Percentiles rank a stretch among this genome's conserved stretches.
These are phyloP conservation scores for Aureobasidium sp. DNA, from an alignment of 2,329 filamentous ascomycete species.

Conservation along the genomic window DNA sequence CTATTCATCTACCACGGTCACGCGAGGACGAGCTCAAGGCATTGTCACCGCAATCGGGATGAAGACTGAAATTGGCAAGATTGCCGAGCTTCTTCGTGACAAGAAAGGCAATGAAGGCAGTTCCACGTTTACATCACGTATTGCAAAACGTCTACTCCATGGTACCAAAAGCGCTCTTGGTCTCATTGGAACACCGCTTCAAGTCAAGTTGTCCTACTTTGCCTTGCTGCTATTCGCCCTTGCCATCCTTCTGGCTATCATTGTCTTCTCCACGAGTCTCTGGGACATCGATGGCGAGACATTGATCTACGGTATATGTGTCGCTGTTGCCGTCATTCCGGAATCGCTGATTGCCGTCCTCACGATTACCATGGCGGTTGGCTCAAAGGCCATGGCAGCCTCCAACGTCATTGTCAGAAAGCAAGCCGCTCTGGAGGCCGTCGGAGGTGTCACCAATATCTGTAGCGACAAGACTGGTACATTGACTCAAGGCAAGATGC, in stretches of 20 bases:
- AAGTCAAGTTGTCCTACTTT: constrained; percentile 78
- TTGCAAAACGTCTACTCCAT: constrained; percentile 44
- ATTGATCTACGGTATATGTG: constrained; percentile 33
- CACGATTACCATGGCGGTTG: constrained; percentile 60
- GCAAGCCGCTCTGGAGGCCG: constrained; percentile 56
- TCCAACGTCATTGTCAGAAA: constrained; percentile 59
- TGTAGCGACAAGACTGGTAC: constrained; percentile 66
- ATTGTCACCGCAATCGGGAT: constrained; percentile 66
- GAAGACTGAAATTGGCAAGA: constrained; percentile 68
- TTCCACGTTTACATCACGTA: background rate
- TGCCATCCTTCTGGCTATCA: constrained; percentile 62
- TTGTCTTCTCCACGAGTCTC: constrained; percentile 59
- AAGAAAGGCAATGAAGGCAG: constrained; percentile 38
- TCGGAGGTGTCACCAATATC: constrained; percentile 59
- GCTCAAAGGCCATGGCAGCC: constrained; percentile 56
- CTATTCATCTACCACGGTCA: constrained; percentile 66
- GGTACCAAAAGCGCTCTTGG: constrained; percentile 38
- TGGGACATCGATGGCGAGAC: constrained; percentile 33
- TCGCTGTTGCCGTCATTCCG: constrained; percentile 42
- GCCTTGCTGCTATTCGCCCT: constrained; percentile 72
- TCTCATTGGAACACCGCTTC: constrained; percentile 63
- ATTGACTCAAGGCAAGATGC: constrained; percentile 49
- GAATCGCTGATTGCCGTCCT: constrained; percentile 56
- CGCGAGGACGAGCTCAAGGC: constrained; percentile 61
- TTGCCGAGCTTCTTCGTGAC: constrained; percentile 62